Conservation (phyloP, 495 filamentous ascomycete genomes). For the Tuber microsphaerosporum region DNA sequence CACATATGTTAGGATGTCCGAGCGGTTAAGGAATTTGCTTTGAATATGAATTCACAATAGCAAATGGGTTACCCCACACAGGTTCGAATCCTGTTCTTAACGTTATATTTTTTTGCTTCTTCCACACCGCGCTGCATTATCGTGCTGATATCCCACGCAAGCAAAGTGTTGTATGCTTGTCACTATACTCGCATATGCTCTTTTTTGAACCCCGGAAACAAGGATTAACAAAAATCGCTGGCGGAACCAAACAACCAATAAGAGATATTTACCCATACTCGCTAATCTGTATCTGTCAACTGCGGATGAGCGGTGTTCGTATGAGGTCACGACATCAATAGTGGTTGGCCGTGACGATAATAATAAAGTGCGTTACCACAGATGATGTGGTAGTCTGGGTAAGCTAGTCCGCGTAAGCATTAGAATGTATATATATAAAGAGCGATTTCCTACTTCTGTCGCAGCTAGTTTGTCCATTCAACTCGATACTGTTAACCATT, state of each 20-base stretch:
- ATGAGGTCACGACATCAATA: background rate
- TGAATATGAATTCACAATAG: constrained; percentile 8
- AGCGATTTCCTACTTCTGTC: background rate
- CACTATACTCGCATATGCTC: background rate
- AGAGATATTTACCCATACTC: background rate
- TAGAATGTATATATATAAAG: background rate
- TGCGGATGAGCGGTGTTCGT: background rate
- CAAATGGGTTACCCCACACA: constrained; percentile 20
- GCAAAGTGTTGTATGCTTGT: background rate
- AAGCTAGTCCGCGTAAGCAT: background rate
- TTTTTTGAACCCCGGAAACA: background rate
- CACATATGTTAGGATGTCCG: constrained; percentile 14
- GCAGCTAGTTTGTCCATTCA: background rate
- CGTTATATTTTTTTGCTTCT: background rate
- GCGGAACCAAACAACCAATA: background rate
- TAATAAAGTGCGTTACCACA: no score
- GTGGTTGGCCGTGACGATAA: background rate
- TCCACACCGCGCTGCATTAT: background rate
- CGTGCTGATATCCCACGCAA: background rate
- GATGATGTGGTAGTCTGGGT: background rate
- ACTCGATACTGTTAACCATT: background rate
- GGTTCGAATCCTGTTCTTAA: constrained; percentile 27
- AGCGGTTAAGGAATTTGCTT: constrained; percentile 20
- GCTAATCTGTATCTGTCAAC: background rate
- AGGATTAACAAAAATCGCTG: background rate